A percentile compares a stretch with the other conserved stretches of the same genome.
phyloP scores from a whole-genome alignment of 495 filamentous ascomycete genomes.

The Aspergillus coremiiformis region DNA sequence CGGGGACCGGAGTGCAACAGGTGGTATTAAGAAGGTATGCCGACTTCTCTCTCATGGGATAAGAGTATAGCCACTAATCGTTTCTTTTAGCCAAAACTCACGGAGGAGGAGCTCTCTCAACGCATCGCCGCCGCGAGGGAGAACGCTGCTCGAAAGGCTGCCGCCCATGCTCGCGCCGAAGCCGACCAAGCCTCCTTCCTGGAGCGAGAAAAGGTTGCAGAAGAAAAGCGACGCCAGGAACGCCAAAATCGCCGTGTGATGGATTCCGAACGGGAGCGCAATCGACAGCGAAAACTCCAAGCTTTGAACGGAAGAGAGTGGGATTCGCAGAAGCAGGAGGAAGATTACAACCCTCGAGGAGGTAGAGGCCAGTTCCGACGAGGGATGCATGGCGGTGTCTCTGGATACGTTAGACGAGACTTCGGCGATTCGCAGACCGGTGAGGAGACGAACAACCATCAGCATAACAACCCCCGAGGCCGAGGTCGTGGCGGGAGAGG shows the following conservation, averaged over 20 bases:
- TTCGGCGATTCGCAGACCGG: conserved; percentile 22
- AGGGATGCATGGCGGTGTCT: conserved; percentile 56
- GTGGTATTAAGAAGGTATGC: conserved; percentile 48
- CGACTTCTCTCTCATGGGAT: neutral
- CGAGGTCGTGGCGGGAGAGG: conserved; percentile 27
- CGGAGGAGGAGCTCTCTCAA: conserved; percentile 57
- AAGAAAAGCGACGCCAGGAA: conserved; percentile 49
- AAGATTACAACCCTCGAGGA: conserved; percentile 44
- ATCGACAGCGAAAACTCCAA: conserved; percentile 61
- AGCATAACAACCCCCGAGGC: conserved; percentile 8
- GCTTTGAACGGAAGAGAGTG: conserved; percentile 63
- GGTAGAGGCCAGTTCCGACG: conserved; percentile 42
- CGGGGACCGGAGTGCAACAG: conserved; percentile 62
- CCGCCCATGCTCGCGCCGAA: conserved; percentile 59
- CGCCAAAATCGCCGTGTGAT: conserved; percentile 48
- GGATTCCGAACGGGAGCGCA: conserved; percentile 66
- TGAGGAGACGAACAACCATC: conserved; percentile 10
- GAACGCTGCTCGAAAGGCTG: conserved; percentile 49
- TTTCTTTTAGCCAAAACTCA: conserved; percentile 53
- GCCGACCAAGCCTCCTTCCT: conserved; percentile 61
- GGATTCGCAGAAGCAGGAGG: conserved; percentile 68
- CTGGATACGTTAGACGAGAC: conserved; percentile 30
- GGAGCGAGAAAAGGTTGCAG: conserved; percentile 53
- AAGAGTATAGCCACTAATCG: neutral
- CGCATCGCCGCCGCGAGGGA: conserved; percentile 53